Conservation (phyloP, 768 basidiomycete genomes). For the Lentinula lateritia region DNA sequence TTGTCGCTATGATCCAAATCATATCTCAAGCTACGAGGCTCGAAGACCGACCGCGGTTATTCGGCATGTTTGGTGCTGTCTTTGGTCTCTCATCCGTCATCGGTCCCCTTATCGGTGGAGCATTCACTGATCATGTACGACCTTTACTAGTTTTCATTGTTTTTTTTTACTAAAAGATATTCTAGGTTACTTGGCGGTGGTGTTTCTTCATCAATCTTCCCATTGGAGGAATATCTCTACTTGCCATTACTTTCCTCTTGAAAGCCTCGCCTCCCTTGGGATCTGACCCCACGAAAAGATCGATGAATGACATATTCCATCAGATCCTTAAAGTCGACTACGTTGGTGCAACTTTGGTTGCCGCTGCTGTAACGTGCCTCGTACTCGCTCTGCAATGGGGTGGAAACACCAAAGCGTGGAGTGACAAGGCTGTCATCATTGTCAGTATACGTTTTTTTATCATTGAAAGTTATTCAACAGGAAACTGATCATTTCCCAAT, state of each 20-base stretch:
- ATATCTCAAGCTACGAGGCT: constrained; percentile 20
- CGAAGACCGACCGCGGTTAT: constrained; percentile 24
- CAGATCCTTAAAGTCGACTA: constrained; percentile 25
- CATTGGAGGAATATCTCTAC: constrained; percentile 12
- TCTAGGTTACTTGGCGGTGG: constrained; percentile 1
- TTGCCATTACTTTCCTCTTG: constrained; percentile 9
- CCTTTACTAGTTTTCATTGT: background rate
- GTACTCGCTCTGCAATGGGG: constrained; percentile 41
- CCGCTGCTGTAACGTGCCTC: constrained; percentile 28
- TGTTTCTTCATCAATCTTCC: constrained; percentile 15
- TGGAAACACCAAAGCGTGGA: constrained; percentile 38
- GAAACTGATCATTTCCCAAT: background rate
- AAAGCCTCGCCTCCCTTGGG: constrained; percentile 12
- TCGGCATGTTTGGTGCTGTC: constrained; percentile 31
- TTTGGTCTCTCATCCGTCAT: constrained; percentile 12
- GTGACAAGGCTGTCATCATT: constrained; percentile 12
- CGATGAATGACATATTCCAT: constrained; percentile 7
- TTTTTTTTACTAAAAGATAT: background rate
- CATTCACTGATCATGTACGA: constrained; percentile 18
- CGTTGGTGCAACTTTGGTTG: constrained; percentile 28
- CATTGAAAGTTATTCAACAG: background rate
- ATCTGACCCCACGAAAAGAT: constrained; percentile 9
- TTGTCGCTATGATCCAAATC: constrained; percentile 9
- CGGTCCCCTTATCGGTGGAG: constrained; percentile 23
- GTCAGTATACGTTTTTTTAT: constrained; percentile 6